phyloP scores from a whole-genome alignment of 2,329 filamentous ascomycete species.

The Cytospora piceae region DNA sequence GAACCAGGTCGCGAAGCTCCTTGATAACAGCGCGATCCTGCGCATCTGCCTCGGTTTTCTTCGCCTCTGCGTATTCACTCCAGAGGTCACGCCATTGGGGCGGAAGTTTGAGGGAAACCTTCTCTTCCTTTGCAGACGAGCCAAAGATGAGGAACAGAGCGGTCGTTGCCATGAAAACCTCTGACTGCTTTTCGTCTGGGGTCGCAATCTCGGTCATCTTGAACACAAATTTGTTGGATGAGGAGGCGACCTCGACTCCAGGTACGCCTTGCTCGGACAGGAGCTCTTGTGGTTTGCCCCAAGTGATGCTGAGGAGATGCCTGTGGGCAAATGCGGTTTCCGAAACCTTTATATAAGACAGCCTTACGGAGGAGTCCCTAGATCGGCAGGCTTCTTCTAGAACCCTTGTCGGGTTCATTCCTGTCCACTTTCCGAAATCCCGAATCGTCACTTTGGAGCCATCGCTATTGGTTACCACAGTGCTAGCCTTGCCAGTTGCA shows the following conservation, averaged over 20 bases:
- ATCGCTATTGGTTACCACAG: conserved; percentile 55
- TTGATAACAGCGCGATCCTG: conserved; percentile 71
- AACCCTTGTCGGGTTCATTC: conserved; percentile 73
- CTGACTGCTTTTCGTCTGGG: conserved; percentile 78
- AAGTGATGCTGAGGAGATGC: conserved; percentile 73
- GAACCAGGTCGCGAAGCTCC: conserved; percentile 70
- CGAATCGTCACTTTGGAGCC: conserved; percentile 65
- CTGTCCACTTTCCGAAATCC: conserved; percentile 84
- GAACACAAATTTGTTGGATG: conserved; percentile 62
- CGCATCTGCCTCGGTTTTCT: conserved; percentile 71
- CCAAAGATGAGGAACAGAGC: conserved; percentile 83
- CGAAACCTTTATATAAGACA: conserved; percentile 72
- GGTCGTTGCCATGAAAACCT: conserved; percentile 80
- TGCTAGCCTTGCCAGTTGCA: conserved; percentile 60
- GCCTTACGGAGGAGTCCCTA: conserved; percentile 70
- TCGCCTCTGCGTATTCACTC: conserved; percentile 73
- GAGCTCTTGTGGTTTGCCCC: conserved; percentile 73
- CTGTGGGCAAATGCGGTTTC: conserved; percentile 75
- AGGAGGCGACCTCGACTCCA: conserved; percentile 50
- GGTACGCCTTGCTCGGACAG: conserved; percentile 43
- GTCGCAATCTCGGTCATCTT: conserved; percentile 78
- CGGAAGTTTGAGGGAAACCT: conserved; percentile 77
- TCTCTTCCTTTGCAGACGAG: conserved; percentile 81
- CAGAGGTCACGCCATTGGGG: conserved; percentile 84
- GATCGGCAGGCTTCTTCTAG: conserved; percentile 88